Conservation (phyloP, 495 filamentous ascomycete genomes). For the Niebla homalea region DNA sequence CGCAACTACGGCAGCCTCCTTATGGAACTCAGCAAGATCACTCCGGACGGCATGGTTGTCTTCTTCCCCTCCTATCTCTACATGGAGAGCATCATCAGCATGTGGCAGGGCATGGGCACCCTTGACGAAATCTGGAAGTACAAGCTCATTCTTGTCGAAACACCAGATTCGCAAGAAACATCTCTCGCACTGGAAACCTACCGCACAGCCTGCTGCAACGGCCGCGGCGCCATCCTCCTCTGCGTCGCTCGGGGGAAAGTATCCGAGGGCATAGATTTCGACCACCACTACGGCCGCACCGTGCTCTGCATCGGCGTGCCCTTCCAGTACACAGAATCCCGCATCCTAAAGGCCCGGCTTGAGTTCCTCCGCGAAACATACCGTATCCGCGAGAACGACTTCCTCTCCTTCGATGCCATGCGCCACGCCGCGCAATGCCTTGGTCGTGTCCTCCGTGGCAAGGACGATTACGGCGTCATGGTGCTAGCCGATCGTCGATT, state of each 20-base stretch:
- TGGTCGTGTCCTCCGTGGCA: constrained; percentile 87
- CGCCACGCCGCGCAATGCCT: constrained; percentile 94
- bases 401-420: constrained; percentile 98
- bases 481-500: constrained; percentile 89
- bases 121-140: constrained; percentile 98
- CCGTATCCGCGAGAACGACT: constrained; percentile 93
- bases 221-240: constrained; percentile 80
- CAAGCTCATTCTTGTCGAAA: constrained; percentile 96
- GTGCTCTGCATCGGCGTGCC: constrained; percentile 96
- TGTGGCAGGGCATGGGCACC: constrained; percentile 98
- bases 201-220: constrained; percentile 93
- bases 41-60: constrained; percentile 92
- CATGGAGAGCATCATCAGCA: constrained; percentile 97
- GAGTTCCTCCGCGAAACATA: constrained; percentile 96
- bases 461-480: constrained; percentile 99
- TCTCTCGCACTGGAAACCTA: constrained; percentile 93
- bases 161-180: constrained; percentile 92
- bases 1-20: constrained; percentile 90
- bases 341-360: constrained; percentile 89
- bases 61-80: constrained; percentile 99
- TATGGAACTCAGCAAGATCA: constrained; percentile 86
- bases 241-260: constrained; percentile 97
- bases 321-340: constrained; percentile 97
- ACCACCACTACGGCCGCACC: constrained; percentile 95
- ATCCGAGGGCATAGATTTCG: constrained; percentile 95